Conservation (phyloP, 257 asterid species). For the Striga asiatica region DNA sequence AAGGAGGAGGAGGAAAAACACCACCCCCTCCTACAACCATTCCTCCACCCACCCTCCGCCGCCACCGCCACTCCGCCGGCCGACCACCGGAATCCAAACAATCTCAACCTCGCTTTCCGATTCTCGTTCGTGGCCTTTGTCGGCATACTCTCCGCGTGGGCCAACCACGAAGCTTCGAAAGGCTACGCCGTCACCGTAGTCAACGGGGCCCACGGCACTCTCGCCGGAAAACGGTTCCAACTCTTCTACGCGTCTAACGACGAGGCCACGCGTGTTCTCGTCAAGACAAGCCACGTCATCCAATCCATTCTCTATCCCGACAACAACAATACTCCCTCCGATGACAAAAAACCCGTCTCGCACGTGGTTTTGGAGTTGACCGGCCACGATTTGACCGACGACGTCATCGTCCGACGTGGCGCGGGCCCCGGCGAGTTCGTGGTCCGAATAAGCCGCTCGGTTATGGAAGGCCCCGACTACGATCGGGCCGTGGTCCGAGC, state of each 20-base stretch:
- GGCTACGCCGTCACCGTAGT: conserved; percentile 43
- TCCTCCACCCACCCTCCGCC: conserved; percentile 23
- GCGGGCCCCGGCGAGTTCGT: conserved; percentile 16
- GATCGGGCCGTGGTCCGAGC: conserved; percentile 21
- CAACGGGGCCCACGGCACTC: conserved; percentile 30
- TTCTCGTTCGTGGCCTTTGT: conserved; percentile 25
- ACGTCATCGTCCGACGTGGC: conserved; percentile 14
- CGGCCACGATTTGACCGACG: conserved; percentile 18
- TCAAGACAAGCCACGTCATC: conserved; percentile 30
- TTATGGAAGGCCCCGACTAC: conserved; percentile 27
- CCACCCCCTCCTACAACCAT: conserved; percentile 42
- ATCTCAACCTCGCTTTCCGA: conserved; percentile 24
- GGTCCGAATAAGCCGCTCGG: conserved; percentile 25
- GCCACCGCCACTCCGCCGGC: background rate
- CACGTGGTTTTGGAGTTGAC: conserved; percentile 26
- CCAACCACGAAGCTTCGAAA: conserved; percentile 65
- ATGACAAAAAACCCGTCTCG: conserved; percentile 36
- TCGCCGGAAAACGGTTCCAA: conserved; percentile 30
- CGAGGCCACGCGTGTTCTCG: conserved; percentile 34
- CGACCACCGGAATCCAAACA: background rate
- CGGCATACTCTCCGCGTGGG: conserved; percentile 49
- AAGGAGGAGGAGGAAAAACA: conserved; percentile 14
- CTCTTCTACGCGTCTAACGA: conserved; percentile 56
- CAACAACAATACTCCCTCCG: background rate
- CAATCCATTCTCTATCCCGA: conserved; percentile 37